Base-by-base conservation (phyloP, 495 filamentous ascomycete species). In the Podospora pseudoanserina region DNA sequence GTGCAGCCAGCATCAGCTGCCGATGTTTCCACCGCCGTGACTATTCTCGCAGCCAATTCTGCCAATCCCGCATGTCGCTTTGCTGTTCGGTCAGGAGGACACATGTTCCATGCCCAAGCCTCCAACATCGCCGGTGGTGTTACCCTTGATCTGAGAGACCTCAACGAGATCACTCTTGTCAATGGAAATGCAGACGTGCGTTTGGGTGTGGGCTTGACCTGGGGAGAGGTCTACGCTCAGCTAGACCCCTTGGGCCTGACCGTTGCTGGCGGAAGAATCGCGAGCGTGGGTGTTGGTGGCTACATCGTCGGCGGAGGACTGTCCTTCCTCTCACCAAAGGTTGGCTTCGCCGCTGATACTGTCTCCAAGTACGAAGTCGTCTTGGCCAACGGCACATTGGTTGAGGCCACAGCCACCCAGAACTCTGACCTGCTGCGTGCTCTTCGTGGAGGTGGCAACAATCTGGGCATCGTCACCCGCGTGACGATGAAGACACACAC, bases 401-500 rank as follows among this genome's bases (percentile, higher is more conserved):
- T 80, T n/a, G 78, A 81, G 55, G 83, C 79, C 56, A 84, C 80
- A 68, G 69, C 68, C 3, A 69, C 69, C 0, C 66, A 76, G 3
- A 74, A 82, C 34, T 19, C 79, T 0, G 84, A 88, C 39, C 76
- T 88, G n/a, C 86, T 73, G 71, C 75, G 71, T 55, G 84, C 84
- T 1, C 76, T 87, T 18, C 83, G 84, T 58, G 86, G 85, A 5
- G 85, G 84, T 4, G 68, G 74, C 0, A 82, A 80, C 68, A 86
- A 85, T 70, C 85, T 86, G 66, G 85, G 84, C 2, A 79, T 86
- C 53, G 82, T 86, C 3, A 86, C 83, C 18, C 76, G 76, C 3
- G 30, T 66, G 20, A 78, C 84, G 57, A 65, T 84, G 74, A 69
- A 64, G 26, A 68, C 70, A 1, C 68, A 71, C 59, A 69, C 72